Conservation (phyloP, 148 eudicot species). For the Amaranthus hypochondriacus region DNA sequence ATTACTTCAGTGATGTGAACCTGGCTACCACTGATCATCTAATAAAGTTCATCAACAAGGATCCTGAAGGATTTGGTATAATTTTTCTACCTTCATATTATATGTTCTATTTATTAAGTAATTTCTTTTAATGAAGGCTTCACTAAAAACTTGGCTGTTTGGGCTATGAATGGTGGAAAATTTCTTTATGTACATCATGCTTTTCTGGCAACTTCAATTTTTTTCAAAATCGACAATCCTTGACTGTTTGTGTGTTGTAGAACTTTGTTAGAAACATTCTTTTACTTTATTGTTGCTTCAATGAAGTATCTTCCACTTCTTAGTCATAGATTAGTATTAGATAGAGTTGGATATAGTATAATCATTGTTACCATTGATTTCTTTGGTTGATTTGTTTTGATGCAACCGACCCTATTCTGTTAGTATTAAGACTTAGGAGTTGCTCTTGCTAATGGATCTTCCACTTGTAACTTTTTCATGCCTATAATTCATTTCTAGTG, state of each 20-base stretch:
- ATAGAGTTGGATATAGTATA: too few relatives aligned
- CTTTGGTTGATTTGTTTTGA: too few relatives aligned
- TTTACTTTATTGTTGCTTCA: neutral
- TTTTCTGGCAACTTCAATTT: neutral
- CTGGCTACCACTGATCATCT: conserved; percentile 96
- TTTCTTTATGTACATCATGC: neutral
- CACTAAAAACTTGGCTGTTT: too few relatives aligned
- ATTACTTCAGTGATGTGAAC: conserved; percentile 95
- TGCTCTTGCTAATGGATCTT: too few relatives aligned
- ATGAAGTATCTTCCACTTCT: neutral
- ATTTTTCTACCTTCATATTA: conserved; percentile 10
- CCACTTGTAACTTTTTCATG: conserved; percentile 10
- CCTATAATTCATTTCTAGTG: conserved; percentile 39
- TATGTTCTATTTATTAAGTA: too few relatives aligned
- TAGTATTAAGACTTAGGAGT: too few relatives aligned
- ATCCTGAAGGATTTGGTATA: conserved; percentile 91
- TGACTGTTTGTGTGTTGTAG: neutral
- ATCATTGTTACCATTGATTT: too few relatives aligned
- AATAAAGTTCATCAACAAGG: conserved; percentile 76
- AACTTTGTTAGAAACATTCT: neutral
- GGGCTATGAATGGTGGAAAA: too few relatives aligned
- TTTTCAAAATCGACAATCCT: neutral
- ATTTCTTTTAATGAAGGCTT: too few relatives aligned
- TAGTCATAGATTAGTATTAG: too few relatives aligned
- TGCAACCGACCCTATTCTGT: too few relatives aligned